A percentile compares a stretch with the other conserved stretches of the same genome.
Evolutionary conservation across 768 basidiomycete species (phyloP).

Genomic region (Amanita jacksonii): DNA sequence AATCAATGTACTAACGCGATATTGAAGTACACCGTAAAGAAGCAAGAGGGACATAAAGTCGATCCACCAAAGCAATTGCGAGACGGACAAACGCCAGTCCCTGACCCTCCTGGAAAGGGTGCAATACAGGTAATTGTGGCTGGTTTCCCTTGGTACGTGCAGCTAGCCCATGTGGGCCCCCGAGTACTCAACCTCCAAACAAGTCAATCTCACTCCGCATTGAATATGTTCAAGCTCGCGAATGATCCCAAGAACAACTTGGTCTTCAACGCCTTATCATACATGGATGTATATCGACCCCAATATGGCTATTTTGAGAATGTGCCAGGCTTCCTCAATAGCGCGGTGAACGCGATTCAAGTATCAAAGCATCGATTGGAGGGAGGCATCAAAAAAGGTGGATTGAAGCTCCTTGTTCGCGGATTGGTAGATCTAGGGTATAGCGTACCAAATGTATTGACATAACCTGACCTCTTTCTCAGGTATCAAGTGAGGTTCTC

Average conservation of each 20-base stretch:
- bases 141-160: slow-evolving; percentile 66
- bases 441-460: not conserved
- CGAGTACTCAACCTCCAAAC: too few species aligned
- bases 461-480: slow-evolving; percentile 5
- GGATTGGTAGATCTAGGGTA: slow-evolving; percentile 62
- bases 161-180: too few species aligned
- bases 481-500: slow-evolving; percentile 47
- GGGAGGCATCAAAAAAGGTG: slow-evolving; percentile 67
- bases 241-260: slow-evolving; percentile 62
- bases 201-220: slow-evolving; percentile 63
- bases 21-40: slow-evolving; percentile 48
- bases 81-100: slow-evolving; percentile 28
- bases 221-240: slow-evolving; percentile 65
- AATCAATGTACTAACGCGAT: slow-evolving; percentile 67
- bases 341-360: slow-evolving; percentile 31
- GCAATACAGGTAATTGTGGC: slow-evolving; percentile 54
- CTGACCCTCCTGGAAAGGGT: slow-evolving; percentile 37
- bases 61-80: slow-evolving; percentile 31
- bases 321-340: slow-evolving; percentile 40
- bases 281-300: slow-evolving; percentile 36
- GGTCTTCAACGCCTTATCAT: slow-evolving; percentile 51
- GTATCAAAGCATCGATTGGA: slow-evolving; percentile 33
- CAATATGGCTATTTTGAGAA: slow-evolving; percentile 40
- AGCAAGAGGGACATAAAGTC: slow-evolving; percentile 29
- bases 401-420: slow-evolving; percentile 55